Evolutionary conservation across 441 rosid species (phyloP), one percentile per base, ranked within the genome.

Genomic region (Geranium incanum): DNA sequence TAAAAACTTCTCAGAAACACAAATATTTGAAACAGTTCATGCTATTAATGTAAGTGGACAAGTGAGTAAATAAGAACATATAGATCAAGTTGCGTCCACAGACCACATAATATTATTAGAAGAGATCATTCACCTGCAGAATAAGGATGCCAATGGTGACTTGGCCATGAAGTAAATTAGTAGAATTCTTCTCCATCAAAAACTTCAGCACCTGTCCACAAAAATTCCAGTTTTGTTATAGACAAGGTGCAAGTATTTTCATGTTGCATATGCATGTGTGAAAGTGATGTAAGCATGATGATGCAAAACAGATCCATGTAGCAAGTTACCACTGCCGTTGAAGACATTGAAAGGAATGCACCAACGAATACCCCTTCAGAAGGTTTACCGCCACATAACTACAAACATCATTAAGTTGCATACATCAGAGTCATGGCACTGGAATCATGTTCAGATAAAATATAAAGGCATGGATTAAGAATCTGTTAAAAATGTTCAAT

Each of bases 161-260:
- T 70, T 85, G 86, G 55, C 85, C 84, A 70, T 83, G 85, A 77
- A 83, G 84, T 4, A 81, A 67, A 77, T 72, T 80, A 74, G 71
- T 75, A 59, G 81, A 73, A 76, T 72, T 76, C 37, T 72, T 72
- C 66, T 77, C 79, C 79, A 77, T 71, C 50, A 77, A 73, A 66
- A 77, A 77, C 38, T 77, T 76, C 36, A 77, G 69, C 39, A 77
- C 79, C 79, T 77, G 73, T 13, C 41, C 19, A 19, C 67, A 63
- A 62, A 28, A 23, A 33, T 5, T 12, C 15, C 2, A 8, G 13
- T 21, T 9, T 21, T 9, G 38, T 63, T 63, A 59, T 16, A 59
- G 65, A 13, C 18, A 13, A 36, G 15, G 37, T 15, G 8, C 15
- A 66, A 28, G 9, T 37, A 36, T 15, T 52, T 66, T 23, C 38